Evolutionary conservation across 805 yeast species (phyloP), one percentile per base, ranked within the genome.

Genomic region (Kazachstania kunashirensis): DNA sequence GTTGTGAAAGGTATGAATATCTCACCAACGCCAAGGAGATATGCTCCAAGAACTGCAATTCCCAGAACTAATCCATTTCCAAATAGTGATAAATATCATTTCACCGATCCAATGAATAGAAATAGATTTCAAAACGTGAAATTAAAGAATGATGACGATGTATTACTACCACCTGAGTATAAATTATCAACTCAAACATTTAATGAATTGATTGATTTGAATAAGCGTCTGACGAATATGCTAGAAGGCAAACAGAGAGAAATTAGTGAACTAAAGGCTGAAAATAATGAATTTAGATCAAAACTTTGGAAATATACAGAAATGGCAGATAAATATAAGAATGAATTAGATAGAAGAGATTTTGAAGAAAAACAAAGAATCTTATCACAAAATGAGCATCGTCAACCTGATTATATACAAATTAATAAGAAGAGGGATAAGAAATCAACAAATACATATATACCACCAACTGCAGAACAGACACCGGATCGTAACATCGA

Each of bases 151-250:
- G 17, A 29, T 11, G 37, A 42, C 24, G 61, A 53, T 14, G 45
- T 46, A 24, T 45, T 55, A 13, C 39, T 57, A 16, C 61, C 60
- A 5, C 65, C 59, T 24, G 64, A 59, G 31, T 58, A 60, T 35
- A 56, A 55, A 36, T 48, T 58, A 26, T 61, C 55, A 32, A 52
- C 65, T 4, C 54, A 59, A 33, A 59, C 61, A 57, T 49, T 63
- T 14, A 70, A 65, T 37, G 59, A 58, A 36, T 47, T 63, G 23
- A 52, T 61, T 15, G 53, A 53, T 21, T 63, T 65, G 27, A 58
- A 60, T 24, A 68, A 63, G 34, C 54, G 53, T 5, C 48, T 63
- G 14, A 56, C 55, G 18, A 43, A 47, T 14, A 55, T 60, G 38
- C 44, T 61, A 28, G 58, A 54, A 13, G 51, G 50, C 10, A 47